Evolutionary conservation across 495 filamentous ascomycete genomes (phyloP).

Genomic region (Saxispiralis lemnorum): DNA sequence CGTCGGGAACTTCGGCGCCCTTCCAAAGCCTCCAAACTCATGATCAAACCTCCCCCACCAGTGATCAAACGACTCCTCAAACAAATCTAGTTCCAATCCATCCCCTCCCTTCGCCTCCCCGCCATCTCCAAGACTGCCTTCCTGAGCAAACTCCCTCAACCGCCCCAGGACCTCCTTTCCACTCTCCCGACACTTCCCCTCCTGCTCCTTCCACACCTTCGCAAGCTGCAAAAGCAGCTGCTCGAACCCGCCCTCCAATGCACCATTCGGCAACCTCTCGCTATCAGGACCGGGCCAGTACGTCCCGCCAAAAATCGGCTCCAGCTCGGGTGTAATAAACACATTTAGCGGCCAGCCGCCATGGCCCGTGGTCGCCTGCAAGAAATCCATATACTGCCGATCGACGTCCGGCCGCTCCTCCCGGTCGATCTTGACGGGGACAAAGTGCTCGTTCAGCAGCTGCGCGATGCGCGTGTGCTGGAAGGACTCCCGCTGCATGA

Average conservation of each 20-base stretch:
- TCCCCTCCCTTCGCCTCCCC: slow-evolving; percentile 32
- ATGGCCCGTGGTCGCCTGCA: slow-evolving; percentile 78
- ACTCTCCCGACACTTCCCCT: slow-evolving; percentile 58
- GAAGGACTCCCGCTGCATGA: slow-evolving; percentile 90
- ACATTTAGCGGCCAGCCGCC: slow-evolving; percentile 96
- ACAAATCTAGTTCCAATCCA: slow-evolving; percentile 66
- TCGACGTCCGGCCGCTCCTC: slow-evolving; percentile 94
- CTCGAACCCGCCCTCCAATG: slow-evolving; percentile 41
- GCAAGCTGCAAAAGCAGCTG: slow-evolving; percentile 67
- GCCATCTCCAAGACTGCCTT: slow-evolving; percentile 51
- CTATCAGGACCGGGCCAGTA: slow-evolving; percentile 78
- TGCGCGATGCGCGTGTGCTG: slow-evolving; percentile 61
- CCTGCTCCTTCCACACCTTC: slow-evolving; percentile 70
- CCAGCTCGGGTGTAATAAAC: slow-evolving; percentile 80
- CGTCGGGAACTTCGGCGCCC: slow-evolving; percentile 78
- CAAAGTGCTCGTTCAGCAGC: slow-evolving; percentile 71
- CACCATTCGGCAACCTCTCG: slow-evolving; percentile 19
- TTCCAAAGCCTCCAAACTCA: slow-evolving; percentile 60
- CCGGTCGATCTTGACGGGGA: slow-evolving; percentile 84
- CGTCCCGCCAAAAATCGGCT: slow-evolving; percentile 89
- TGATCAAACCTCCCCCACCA: slow-evolving; percentile 65
- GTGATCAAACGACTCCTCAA: slow-evolving; percentile 76
- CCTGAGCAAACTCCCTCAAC: slow-evolving; percentile 68
- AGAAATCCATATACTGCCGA: slow-evolving; percentile 95
- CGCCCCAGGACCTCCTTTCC: slow-evolving; percentile 68